phyloP scores from a whole-genome alignment of 805 yeast species.

The Saccharomycopsis sp. region DNA sequence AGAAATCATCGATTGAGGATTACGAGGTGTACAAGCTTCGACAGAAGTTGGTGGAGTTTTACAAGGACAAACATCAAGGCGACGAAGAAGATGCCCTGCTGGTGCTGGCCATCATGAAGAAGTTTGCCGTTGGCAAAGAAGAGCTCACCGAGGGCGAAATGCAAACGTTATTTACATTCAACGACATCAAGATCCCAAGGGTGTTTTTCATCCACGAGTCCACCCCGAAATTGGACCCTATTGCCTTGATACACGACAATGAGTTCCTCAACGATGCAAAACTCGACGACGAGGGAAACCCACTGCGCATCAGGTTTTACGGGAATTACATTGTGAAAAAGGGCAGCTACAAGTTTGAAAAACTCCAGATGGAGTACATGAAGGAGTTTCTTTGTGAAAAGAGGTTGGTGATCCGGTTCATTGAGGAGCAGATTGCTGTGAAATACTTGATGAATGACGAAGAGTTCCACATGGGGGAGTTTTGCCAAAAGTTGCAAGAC shows the following conservation, averaged over 20 bases:
- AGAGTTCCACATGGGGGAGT: slow-evolving; percentile 7
- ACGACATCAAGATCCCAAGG: slow-evolving; percentile 11
- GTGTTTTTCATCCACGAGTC: slow-evolving; percentile 19
- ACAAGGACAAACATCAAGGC: slow-evolving; percentile 4
- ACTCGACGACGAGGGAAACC: slow-evolving; percentile 4
- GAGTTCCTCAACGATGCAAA: slow-evolving; percentile 15
- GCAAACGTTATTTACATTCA: slow-evolving; percentile 4
- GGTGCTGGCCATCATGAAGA: slow-evolving; percentile 3
- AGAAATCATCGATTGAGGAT: slow-evolving; percentile 18
- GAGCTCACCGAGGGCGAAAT: slow-evolving; percentile 12
- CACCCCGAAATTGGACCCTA: slow-evolving; percentile 19
- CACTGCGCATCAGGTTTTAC: slow-evolving; percentile 14
- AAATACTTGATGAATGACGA: slow-evolving; percentile 3
- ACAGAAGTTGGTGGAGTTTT: slow-evolving; percentile 2
- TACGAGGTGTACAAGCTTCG: slow-evolving; percentile 1
- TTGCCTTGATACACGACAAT: slow-evolving; percentile 9
- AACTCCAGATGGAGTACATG: slow-evolving; percentile 17
- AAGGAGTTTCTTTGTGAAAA: slow-evolving; percentile 16
- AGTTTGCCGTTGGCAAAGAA: slow-evolving; percentile 4
- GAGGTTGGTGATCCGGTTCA: slow-evolving; percentile 15
- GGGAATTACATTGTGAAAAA: slow-evolving; percentile 13
- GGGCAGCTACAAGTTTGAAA: slow-evolving; percentile 15
- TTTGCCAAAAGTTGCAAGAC: slow-evolving; percentile 11
- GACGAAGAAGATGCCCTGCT: no score
- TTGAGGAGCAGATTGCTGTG: slow-evolving; percentile 15